These are phyloP conservation scores for Clonostachys rhizophaga DNA, from an alignment of 2,329 filamentous ascomycete species.

Conservation along the genomic window DNA sequence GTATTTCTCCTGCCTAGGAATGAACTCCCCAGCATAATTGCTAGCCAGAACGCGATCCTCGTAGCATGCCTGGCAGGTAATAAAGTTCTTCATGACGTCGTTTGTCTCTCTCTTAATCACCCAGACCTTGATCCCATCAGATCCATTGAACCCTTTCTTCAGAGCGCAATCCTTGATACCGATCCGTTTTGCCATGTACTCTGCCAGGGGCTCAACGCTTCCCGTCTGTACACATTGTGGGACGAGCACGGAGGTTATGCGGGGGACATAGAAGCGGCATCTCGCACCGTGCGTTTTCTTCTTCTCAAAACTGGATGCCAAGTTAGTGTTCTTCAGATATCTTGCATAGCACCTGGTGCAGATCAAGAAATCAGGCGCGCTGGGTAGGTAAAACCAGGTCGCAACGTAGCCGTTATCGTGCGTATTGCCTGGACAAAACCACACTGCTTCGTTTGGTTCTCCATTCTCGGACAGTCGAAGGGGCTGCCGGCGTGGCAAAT, in stretches of 20 bases:
- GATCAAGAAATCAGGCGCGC: conserved; percentile 21
- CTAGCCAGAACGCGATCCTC: conserved; percentile 20
- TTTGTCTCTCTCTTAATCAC: conserved; percentile 9
- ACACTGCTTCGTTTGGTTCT: conserved; percentile 10
- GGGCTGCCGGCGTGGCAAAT: neutral
- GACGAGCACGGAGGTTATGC: conserved; percentile 25
- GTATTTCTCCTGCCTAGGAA: conserved; percentile 3
- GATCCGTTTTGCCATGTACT: conserved; percentile 18
- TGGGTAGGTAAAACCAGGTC: conserved; percentile 19
- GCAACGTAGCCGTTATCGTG: conserved; percentile 15
- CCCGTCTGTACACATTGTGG: conserved; percentile 17
- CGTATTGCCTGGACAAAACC: conserved; percentile 19
- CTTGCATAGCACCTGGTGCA: conserved; percentile 35
- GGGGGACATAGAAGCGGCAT: conserved; percentile 21
- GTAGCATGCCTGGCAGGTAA: conserved; percentile 31
- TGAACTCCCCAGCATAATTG: conserved; percentile 21
- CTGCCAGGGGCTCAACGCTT: conserved; percentile 12
- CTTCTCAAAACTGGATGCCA: conserved; percentile 20
- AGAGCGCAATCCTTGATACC: conserved; percentile 21
- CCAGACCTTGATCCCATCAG: conserved; percentile 23
- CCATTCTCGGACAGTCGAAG: conserved; percentile 12
- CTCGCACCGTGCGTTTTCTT: conserved; percentile 11
- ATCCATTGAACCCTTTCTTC: conserved; percentile 5
- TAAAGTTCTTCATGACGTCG: conserved; percentile 19
- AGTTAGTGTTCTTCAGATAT: conserved; percentile 20